Evolutionary conservation across 2,329 filamentous ascomycete genomes (phyloP).

Genomic region (Pseudocercospora pini-densiflorae): DNA sequence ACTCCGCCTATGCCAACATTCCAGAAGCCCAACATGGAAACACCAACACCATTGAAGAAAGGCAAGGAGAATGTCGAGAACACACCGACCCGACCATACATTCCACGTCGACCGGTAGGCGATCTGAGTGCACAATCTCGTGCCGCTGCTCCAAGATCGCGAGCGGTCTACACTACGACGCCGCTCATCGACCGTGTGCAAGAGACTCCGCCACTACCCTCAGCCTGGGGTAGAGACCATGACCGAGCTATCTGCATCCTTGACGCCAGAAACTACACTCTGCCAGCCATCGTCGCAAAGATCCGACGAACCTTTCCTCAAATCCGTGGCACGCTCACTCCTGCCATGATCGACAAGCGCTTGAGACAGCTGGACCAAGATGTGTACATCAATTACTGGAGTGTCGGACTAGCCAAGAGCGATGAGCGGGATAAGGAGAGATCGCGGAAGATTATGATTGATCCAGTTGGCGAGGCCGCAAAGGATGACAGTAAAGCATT

Average conservation of each 20-base stretch:
- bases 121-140: not conserved
- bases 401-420: constrained; percentile 14
- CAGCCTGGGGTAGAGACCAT: constrained; percentile 36
- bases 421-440: constrained; percentile 12
- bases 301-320: constrained; percentile 38
- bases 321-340: constrained; percentile 35
- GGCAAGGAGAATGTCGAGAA: constrained; percentile 8
- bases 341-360: constrained; percentile 41
- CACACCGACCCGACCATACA: constrained; percentile 18
- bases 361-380: constrained; percentile 42
- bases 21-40: constrained; percentile 32
- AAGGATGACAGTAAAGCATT: constrained; percentile 10
- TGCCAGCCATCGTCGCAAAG: constrained; percentile 36
- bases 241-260: constrained; percentile 43
- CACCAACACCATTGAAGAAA: constrained; percentile 14
- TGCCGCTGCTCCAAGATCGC: constrained; percentile 7
- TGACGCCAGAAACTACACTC: constrained; percentile 37
- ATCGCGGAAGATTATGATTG: not conserved
- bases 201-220: constrained; percentile 36
- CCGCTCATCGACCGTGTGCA: constrained; percentile 32
- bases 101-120: constrained; percentile 1
- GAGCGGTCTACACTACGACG: constrained; percentile 16
- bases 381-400: constrained; percentile 40
- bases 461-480: not conserved
- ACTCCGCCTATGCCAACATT: constrained; percentile 39